These are phyloP conservation scores for Pistacia vera DNA, from an alignment of 345 rosid species.

Conservation along the genomic window DNA sequence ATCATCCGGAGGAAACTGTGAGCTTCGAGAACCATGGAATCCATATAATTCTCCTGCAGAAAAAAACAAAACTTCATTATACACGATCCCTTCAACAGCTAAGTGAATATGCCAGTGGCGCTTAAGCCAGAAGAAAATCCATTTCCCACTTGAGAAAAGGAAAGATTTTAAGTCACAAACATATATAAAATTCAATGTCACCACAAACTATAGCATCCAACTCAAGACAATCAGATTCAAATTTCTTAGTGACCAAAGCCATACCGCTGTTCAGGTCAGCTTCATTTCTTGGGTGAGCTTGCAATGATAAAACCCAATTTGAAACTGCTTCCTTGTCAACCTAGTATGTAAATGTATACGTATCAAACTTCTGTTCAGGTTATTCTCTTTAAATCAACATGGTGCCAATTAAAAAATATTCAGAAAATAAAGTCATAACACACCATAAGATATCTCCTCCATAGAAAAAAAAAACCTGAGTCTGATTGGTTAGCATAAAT, in stretches of 20 bases:
- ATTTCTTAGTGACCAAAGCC: conserved; percentile 6
- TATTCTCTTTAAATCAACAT: neutral
- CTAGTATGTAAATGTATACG: conserved; percentile 33
- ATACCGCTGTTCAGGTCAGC: conserved; percentile 56
- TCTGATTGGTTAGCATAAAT: neutral
- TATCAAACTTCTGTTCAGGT: neutral
- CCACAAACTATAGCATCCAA: conserved; percentile 3
- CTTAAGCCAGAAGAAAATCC: neutral
- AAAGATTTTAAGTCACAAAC: neutral
- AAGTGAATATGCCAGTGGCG: neutral
- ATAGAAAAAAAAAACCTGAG: neutral
- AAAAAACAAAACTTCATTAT: conserved; percentile 10
- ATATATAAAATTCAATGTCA: neutral
- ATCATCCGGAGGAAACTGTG: conserved; percentile 56
- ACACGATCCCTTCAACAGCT: neutral
- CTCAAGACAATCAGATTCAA: conserved; percentile 12
- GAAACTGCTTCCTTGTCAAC: conserved; percentile 66
- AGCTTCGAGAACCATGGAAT: conserved; percentile 74
- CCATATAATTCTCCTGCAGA: conserved; percentile 83
- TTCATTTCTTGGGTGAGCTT: conserved; percentile 52
- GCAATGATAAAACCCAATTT: conserved; percentile 83
- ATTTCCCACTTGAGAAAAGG: neutral
- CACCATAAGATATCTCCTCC: neutral
- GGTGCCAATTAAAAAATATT: neutral
- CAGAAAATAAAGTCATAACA: neutral